Base-by-base conservation (phyloP, 148 eudicot genomes). In the Camellia granthamiana region DNA sequence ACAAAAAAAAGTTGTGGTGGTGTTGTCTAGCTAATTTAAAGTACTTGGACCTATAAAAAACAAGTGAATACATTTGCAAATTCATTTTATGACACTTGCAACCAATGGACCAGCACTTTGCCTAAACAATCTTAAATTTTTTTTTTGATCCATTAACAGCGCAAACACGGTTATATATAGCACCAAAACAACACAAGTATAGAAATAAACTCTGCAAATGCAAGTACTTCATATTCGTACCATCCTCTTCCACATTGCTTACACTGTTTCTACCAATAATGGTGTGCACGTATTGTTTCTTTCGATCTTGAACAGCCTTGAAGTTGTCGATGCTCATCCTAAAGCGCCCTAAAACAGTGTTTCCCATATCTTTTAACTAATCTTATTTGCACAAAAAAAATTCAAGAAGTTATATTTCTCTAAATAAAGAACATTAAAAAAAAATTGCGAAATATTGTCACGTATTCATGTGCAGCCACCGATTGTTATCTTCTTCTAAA, bases 251-350 rank as follows among this genome's bases (percentile, higher is more conserved):
- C 23, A 49, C 2, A 43, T 49, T 51, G 23, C 13, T 30, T 30
- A 1, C 38, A 1, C 1, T n/a, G 19, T 14, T 68, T 7, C 41
- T 44, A 16, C 55, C 23, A 43, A 16, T 1, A 7, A 68, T 42
- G 72, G 16, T 4, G 0, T 14, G 21, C 12, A 41, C 2, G 72
- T 42, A 41, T 6, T 15, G 21, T 13, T 79, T 93, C 30, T 94
- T 90, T 43, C 97, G 99, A 89, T 96, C 99, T 84, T 94, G 81
- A 42, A 96, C 95, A 5, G 97, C 89, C 89, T 96, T 93, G 81
- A 96, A 96, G 84, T 96, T 96, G 91, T 96, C 98, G 0, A 89
- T 80, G 65, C 99, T 96, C 99, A 93, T 94, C 66, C 99, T 98
- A 84, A 96, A 93, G 47, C 93, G 90, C 56, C 99, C 99, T 74